A percentile compares a stretch with the other conserved stretches of the same genome.
These are phyloP conservation scores for Globisporangium paroecandrum DNA, from an alignment of 352 stramenopile species.

Conservation along the genomic window DNA sequence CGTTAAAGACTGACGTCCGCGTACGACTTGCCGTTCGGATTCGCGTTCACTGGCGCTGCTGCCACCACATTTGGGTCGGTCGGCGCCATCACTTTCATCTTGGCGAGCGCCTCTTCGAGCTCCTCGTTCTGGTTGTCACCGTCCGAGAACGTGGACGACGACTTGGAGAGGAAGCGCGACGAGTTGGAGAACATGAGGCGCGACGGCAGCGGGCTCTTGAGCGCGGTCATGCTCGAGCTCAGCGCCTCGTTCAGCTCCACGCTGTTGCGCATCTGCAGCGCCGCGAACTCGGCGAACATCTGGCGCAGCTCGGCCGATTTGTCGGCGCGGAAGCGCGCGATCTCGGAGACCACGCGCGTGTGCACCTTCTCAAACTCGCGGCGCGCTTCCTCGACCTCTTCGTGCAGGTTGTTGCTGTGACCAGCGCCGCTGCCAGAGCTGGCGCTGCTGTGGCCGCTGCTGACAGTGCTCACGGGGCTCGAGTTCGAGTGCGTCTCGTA, in stretches of 20 bases:
- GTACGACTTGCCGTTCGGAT: slow-evolving; percentile 29
- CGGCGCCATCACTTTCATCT: slow-evolving; percentile 21
- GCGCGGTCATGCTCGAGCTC: slow-evolving; percentile 33
- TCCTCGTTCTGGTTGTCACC: slow-evolving; percentile 31
- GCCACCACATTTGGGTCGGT: slow-evolving; percentile 18
- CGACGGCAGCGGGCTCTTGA: slow-evolving; percentile 42
- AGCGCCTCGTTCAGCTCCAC: slow-evolving; percentile 54
- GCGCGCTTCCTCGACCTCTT: slow-evolving; percentile 62
- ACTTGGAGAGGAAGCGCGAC: slow-evolving; percentile 37
- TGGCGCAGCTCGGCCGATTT: slow-evolving; percentile 72
- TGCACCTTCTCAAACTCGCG: slow-evolving; percentile 77
- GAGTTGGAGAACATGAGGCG: slow-evolving; percentile 37
- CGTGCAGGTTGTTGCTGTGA: slow-evolving; percentile 27
- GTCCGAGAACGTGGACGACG: slow-evolving; percentile 35
- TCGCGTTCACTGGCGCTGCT: slow-evolving; percentile 18
- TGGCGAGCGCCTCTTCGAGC: slow-evolving; percentile 22
- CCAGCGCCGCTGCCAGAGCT: not conserved
- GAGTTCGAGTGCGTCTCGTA: slow-evolving; percentile 20
- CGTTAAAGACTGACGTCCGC: slow-evolving; percentile 51
- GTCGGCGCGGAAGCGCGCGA: slow-evolving; percentile 65
- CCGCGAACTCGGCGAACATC: slow-evolving; percentile 69
- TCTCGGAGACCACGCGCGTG: slow-evolving; percentile 68
- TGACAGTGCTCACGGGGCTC: slow-evolving; percentile 23
- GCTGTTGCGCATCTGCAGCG: slow-evolving; percentile 47
- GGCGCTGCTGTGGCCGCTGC: slow-evolving; percentile 10